Percentiles rank a stretch among this genome's conserved stretches.
phyloP scores from a whole-genome alignment of 2,329 filamentous ascomycete genomes.

The Alternaria sp. region DNA sequence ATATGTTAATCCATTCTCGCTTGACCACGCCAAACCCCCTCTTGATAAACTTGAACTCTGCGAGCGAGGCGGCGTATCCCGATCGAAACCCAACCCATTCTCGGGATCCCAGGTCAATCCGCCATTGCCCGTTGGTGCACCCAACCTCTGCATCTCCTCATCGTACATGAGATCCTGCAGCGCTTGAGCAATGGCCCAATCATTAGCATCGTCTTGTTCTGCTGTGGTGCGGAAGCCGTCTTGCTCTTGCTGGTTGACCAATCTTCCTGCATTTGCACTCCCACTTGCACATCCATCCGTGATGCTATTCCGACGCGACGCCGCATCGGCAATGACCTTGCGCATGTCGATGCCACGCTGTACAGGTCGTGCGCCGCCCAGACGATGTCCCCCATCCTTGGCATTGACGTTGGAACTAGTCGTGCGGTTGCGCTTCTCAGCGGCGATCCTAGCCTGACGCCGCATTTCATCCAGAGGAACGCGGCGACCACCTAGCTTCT shows the following conservation, averaged over 20 bases:
- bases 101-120: slow-evolving; percentile 50
- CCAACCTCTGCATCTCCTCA: slow-evolving; percentile 65
- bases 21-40: slow-evolving; percentile 31
- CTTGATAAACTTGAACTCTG: slow-evolving; percentile 6
- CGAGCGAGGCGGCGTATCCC: slow-evolving; percentile 53
- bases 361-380: slow-evolving; percentile 70
- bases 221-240: slow-evolving; percentile 83
- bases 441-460: slow-evolving; percentile 75
- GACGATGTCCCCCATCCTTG: slow-evolving; percentile 68
- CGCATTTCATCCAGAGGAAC: slow-evolving; percentile 75
- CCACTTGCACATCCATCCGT: slow-evolving; percentile 80
- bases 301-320: slow-evolving; percentile 70
- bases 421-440: slow-evolving; percentile 72
- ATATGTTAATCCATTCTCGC: slow-evolving; percentile 20
- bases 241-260: slow-evolving; percentile 71
- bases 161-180: slow-evolving; percentile 88
- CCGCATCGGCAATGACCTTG: slow-evolving; percentile 75
- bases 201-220: slow-evolving; percentile 89
- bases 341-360: slow-evolving; percentile 73
- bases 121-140: slow-evolving; percentile 48
- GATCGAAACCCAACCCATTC: slow-evolving; percentile 49
- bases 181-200: slow-evolving; percentile 84
- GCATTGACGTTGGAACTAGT: slow-evolving; percentile 67
- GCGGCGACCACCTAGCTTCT: slow-evolving; percentile 69
- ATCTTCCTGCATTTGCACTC: slow-evolving; percentile 70